phyloP scores from a whole-genome alignment of 108 stramenopile species.

The Licmophora abbreviata region DNA sequence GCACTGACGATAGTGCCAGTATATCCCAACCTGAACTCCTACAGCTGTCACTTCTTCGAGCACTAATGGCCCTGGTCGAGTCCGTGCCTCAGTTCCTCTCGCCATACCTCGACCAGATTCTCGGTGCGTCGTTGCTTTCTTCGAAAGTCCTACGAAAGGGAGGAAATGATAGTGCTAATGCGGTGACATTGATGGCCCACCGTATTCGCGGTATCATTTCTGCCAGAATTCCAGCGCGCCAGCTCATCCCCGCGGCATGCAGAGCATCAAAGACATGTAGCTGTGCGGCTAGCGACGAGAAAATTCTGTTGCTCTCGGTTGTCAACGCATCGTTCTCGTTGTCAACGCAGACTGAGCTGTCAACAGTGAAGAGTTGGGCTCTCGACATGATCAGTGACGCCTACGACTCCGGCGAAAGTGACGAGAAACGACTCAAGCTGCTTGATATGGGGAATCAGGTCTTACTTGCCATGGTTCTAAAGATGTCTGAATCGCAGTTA shows the following conservation, averaged over 20 bases:
- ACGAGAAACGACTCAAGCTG: slow-evolving; percentile 10
- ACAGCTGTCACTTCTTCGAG: slow-evolving; percentile 46
- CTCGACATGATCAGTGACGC: slow-evolving; percentile 43
- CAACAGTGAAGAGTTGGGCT: slow-evolving; percentile 35
- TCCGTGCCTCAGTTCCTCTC: slow-evolving; percentile 70
- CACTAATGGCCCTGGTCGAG: slow-evolving; percentile 43
- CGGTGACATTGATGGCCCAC: slow-evolving; percentile 18
- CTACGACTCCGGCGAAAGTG: slow-evolving; percentile 28
- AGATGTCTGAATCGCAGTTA: slow-evolving; percentile 79
- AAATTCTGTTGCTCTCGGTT: slow-evolving; percentile 26
- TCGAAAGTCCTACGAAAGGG: slow-evolving; percentile 26
- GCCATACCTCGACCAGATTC: slow-evolving; percentile 51
- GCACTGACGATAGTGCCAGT: slow-evolving; percentile 11
- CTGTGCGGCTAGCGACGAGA: slow-evolving; percentile 28
- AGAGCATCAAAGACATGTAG: slow-evolving; percentile 20
- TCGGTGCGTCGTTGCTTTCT: slow-evolving; percentile 38
- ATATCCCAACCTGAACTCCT: slow-evolving; percentile 19
- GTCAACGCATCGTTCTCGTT: slow-evolving; percentile 43
- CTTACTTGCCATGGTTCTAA: slow-evolving; percentile 66
- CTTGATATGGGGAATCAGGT: slow-evolving; percentile 39
- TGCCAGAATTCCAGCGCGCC: slow-evolving; percentile 40
- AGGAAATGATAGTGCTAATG: slow-evolving; percentile 11
- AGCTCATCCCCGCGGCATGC: slow-evolving; percentile 48
- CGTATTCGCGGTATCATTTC: slow-evolving; percentile 37
- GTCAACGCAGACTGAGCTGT: slow-evolving; percentile 41